phyloP scores from a whole-genome alignment of 2,329 filamentous ascomycete genomes.

The Simplicillium aogashimaense region DNA sequence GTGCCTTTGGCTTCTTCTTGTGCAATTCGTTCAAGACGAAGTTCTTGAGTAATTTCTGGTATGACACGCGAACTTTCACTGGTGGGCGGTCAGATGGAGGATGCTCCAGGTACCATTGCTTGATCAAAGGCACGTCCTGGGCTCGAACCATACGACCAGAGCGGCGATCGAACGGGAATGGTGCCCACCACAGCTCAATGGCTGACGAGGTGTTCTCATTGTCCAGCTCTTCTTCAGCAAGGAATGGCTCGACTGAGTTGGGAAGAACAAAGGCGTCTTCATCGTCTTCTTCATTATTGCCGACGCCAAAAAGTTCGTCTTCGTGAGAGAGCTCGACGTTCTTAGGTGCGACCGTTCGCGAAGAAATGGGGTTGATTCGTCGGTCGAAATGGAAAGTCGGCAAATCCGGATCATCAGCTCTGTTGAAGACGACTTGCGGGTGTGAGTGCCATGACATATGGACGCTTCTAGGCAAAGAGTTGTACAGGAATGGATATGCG shows the following conservation, averaged over 20 bases:
- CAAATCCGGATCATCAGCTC: slow-evolving; percentile 76
- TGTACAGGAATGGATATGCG: slow-evolving; percentile 90
- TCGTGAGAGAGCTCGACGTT: slow-evolving; percentile 89
- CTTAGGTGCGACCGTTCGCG: slow-evolving; percentile 84
- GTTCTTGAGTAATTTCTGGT: slow-evolving; percentile 94
- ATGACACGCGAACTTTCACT: slow-evolving; percentile 95
- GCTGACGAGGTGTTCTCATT: slow-evolving; percentile 84
- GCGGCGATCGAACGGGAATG: slow-evolving; percentile 87
- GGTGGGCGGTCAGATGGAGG: slow-evolving; percentile 76
- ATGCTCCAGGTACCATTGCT: slow-evolving; percentile 98
- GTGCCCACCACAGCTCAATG: slow-evolving; percentile 96
- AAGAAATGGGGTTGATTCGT: slow-evolving; percentile 96
- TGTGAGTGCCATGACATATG: slow-evolving; percentile 89
- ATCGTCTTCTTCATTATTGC: slow-evolving; percentile 62
- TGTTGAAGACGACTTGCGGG: slow-evolving; percentile 85
- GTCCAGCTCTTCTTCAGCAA: slow-evolving; percentile 80
- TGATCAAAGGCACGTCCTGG: slow-evolving; percentile 92
- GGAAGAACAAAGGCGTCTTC: slow-evolving; percentile 83
- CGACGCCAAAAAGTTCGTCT: slow-evolving; percentile 81
- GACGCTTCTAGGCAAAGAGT: slow-evolving; percentile 89
- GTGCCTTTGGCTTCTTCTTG: slow-evolving; percentile 88
- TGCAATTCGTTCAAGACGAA: slow-evolving; percentile 95
- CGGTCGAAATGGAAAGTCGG: slow-evolving; percentile 97
- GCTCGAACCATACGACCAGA: slow-evolving; percentile 95
- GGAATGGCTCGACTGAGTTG: slow-evolving; percentile 71